A percentile compares a stretch with the other conserved stretches of the same genome.
These are phyloP conservation scores for Willaertia magna DNA, from an alignment of 208 protist species.

Conservation along the genomic window DNA sequence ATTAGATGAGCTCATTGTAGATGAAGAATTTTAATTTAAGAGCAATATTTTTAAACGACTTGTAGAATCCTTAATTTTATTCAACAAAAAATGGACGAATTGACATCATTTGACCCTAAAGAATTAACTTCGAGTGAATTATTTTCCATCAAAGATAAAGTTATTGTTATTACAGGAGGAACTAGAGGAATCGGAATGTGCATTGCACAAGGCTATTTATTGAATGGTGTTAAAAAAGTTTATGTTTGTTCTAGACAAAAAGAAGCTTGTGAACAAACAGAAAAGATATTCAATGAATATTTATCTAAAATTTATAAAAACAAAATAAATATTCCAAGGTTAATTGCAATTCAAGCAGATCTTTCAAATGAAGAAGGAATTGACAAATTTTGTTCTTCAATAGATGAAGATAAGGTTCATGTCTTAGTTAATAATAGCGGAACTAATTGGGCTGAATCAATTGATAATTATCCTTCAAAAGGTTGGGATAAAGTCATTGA, in stretches of 20 bases:
- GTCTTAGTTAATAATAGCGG: neutral
- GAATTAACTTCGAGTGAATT: neutral
- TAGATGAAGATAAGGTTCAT: neutral
- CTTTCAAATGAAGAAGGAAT: neutral
- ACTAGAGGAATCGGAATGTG: neutral
- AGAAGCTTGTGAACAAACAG: neutral
- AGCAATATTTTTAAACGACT: no score
- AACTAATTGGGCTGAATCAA: neutral
- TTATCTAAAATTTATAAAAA: neutral
- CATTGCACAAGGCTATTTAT: neutral
- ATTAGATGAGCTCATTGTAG: no score
- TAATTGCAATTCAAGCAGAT: neutral
- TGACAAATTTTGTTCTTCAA: neutral
- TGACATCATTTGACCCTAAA: no score
- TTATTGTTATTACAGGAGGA: neutral
- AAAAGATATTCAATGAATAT: neutral
- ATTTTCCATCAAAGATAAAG: neutral
- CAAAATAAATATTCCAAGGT: neutral
- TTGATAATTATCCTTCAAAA: neutral
- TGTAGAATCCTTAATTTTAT: no score
- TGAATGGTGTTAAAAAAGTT: neutral
- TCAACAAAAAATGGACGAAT: no score
- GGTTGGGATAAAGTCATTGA: constrained; percentile 6
- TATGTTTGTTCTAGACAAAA: neutral
- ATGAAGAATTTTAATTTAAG: no score